These are phyloP conservation scores for Macaranga tanarius DNA, from an alignment of 441 rosid species.

Conservation along the genomic window DNA sequence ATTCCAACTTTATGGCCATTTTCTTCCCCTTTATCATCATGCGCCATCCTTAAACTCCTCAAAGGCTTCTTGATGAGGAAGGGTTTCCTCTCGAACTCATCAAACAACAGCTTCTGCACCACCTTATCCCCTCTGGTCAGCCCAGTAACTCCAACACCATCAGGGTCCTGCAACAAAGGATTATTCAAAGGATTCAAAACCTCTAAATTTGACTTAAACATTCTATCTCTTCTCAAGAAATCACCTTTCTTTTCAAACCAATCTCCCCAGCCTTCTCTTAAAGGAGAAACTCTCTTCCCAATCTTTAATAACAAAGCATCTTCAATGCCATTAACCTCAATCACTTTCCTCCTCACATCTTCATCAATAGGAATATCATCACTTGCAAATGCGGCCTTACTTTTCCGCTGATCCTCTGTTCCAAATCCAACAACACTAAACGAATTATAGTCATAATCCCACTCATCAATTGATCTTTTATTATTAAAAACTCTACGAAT, in stretches of 20 bases:
- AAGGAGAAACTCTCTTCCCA: constrained; percentile 54
- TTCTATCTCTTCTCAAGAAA: constrained; percentile 77
- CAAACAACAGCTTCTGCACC: constrained; percentile 67
- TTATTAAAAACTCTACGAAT: constrained; percentile 55
- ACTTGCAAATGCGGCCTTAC: constrained; percentile 60
- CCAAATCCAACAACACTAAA: constrained; percentile 23
- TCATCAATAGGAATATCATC: constrained; percentile 83
- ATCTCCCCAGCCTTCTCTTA: constrained; percentile 91
- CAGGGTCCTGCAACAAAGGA: constrained; percentile 91
- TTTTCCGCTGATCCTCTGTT: constrained; percentile 25
- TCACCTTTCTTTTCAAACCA: constrained; percentile 97
- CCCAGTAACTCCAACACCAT: constrained; percentile 68
- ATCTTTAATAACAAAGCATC: constrained; percentile 69
- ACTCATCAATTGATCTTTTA: constrained; percentile 76
- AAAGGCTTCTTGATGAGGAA: constrained; percentile 57
- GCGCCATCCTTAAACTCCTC: constrained; percentile 37
- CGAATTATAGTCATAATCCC: constrained; percentile 62
- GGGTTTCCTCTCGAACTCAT: constrained; percentile 57
- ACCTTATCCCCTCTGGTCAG: constrained; percentile 71
- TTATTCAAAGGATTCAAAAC: constrained; percentile 74
- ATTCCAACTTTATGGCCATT: constrained; percentile 17
- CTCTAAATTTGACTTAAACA: constrained; percentile 84
- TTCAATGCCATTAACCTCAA: constrained; percentile 58
- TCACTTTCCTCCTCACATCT: constrained; percentile 63
- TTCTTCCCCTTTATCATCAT: constrained; percentile 17